phyloP scores from a whole-genome alignment of 441 rosid species.

The Populus hybrid region DNA sequence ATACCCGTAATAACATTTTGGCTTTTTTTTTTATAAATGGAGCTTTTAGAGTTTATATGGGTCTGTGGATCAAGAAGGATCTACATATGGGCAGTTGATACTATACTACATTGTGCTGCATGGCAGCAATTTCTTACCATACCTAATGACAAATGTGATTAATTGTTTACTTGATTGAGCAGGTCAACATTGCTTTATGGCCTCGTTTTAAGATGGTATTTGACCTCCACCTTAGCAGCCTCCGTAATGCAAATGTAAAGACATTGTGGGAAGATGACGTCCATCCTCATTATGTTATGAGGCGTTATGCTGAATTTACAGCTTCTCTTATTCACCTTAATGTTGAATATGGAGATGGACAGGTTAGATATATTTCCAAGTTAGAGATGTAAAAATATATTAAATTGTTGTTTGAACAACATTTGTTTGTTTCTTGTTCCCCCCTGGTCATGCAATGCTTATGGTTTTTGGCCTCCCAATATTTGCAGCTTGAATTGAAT shows the following conservation, averaged over 20 bases:
- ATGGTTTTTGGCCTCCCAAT: slow-evolving; percentile 3
- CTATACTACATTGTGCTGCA: neutral
- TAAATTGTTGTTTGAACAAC: neutral
- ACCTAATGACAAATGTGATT: slow-evolving; percentile 10
- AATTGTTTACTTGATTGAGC: slow-evolving; percentile 27
- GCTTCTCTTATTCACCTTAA: slow-evolving; percentile 97
- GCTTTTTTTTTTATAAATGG: too few species aligned
- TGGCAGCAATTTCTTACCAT: neutral
- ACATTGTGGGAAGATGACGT: slow-evolving; percentile 97
- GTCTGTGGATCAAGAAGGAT: neutral
- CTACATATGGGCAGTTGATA: neutral
- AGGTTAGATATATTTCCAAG: slow-evolving; percentile 46
- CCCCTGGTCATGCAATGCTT: slow-evolving; percentile 3
- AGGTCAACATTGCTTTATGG: slow-evolving; percentile 95
- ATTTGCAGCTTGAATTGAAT: slow-evolving; percentile 90
- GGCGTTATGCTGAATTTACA: slow-evolving; percentile 98
- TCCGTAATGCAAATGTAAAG: slow-evolving; percentile 88
- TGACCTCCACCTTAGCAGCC: slow-evolving; percentile 88
- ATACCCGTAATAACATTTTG: neutral
- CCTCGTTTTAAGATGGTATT: slow-evolving; percentile 98
- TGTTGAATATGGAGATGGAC: slow-evolving; percentile 96
- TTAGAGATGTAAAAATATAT: neutral
- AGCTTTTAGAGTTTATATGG: too few species aligned
- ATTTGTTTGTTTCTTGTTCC: neutral
- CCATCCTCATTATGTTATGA: slow-evolving; percentile 99